These are phyloP conservation scores for Patellaria atrata DNA, from an alignment of 495 filamentous ascomycete species.

Conservation along the genomic window DNA sequence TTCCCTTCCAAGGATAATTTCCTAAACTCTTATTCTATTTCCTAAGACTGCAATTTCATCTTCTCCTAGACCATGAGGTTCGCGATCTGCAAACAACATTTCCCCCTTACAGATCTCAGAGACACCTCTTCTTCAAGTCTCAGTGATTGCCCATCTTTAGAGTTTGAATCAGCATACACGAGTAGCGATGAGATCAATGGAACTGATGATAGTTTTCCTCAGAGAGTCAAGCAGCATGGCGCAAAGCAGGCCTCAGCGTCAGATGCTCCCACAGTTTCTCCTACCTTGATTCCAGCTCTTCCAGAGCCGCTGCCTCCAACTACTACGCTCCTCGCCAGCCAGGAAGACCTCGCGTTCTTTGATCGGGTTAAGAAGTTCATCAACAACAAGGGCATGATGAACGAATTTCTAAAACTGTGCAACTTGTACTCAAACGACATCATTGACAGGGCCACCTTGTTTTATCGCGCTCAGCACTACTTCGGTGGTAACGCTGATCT, in stretches of 20 bases:
- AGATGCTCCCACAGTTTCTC: slow-evolving; percentile 62
- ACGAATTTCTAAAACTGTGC: slow-evolving; percentile 89
- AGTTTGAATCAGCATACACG: too few relatives aligned
- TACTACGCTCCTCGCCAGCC: slow-evolving; percentile 41
- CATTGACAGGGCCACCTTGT: slow-evolving; percentile 65
- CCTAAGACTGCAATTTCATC: too few relatives aligned
- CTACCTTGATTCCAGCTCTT: slow-evolving; percentile 70
- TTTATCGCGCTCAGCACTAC: slow-evolving; percentile 68
- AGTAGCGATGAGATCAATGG: too few relatives aligned
- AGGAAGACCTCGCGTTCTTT: slow-evolving; percentile 83
- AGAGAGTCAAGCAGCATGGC: too few relatives aligned
- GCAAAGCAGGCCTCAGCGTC: slow-evolving; percentile 45
- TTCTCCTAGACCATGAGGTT: too few relatives aligned
- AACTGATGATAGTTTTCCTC: too few relatives aligned
- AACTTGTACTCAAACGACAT: slow-evolving; percentile 86
- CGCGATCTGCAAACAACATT: too few relatives aligned
- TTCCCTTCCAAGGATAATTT: too few relatives aligned
- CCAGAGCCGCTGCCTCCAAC: slow-evolving; percentile 74
- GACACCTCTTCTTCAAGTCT: too few relatives aligned
- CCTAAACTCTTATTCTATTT: too few relatives aligned
- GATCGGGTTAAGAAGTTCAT: slow-evolving; percentile 95
- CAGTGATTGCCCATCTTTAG: too few relatives aligned
- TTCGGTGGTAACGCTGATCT: slow-evolving; percentile 81
- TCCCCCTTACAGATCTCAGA: too few relatives aligned
- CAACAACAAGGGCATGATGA: slow-evolving; percentile 76